phyloP scores from a whole-genome alignment of 305 asterid species.

The Plantago coronopus region DNA sequence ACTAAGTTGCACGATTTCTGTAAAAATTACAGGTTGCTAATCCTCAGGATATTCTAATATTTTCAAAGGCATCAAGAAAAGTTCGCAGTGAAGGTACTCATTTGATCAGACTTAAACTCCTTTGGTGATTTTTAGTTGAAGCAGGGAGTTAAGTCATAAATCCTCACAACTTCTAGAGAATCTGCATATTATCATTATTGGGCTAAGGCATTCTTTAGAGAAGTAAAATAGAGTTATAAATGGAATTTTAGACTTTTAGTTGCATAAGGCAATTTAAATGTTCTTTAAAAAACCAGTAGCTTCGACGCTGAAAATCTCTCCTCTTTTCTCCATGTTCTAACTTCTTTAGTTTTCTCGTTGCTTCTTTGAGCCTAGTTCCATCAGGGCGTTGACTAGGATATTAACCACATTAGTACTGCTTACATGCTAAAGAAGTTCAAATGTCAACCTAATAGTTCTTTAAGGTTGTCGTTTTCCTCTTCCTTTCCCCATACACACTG shows the following conservation, averaged over 20 bases:
- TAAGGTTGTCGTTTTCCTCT: constrained; percentile 6
- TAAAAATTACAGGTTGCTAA: constrained; percentile 72
- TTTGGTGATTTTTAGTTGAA: constrained; percentile 10
- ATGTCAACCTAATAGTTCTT: constrained; percentile 2
- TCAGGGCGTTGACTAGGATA: not conserved
- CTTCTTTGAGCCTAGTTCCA: not conserved
- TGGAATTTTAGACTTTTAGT: too few relatives aligned
- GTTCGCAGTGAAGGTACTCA: constrained; percentile 49
- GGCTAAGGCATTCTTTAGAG: too few relatives aligned
- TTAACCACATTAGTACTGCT: constrained; percentile 17
- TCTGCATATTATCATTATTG: not conserved
- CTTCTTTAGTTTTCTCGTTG: not conserved
- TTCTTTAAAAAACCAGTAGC: not conserved
- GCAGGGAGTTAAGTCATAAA: constrained; percentile 12
- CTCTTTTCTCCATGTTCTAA: not conserved
- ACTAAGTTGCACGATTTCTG: constrained; percentile 24
- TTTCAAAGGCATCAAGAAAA: constrained; percentile 80
- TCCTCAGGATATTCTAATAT: constrained; percentile 98
- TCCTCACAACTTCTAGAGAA: constrained; percentile 14
- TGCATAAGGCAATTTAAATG: too few relatives aligned
- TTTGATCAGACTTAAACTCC: constrained; percentile 15
- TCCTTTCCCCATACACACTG: constrained; percentile 1
- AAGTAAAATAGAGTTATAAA: too few relatives aligned
- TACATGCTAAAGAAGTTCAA: constrained; percentile 2
- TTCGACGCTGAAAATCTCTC: not conserved